A percentile compares a stretch with the other conserved stretches of the same genome.
These are phyloP conservation scores for Ostreobium quekettii DNA, from an alignment of 139 green algal genomes.

Conservation along the genomic window DNA sequence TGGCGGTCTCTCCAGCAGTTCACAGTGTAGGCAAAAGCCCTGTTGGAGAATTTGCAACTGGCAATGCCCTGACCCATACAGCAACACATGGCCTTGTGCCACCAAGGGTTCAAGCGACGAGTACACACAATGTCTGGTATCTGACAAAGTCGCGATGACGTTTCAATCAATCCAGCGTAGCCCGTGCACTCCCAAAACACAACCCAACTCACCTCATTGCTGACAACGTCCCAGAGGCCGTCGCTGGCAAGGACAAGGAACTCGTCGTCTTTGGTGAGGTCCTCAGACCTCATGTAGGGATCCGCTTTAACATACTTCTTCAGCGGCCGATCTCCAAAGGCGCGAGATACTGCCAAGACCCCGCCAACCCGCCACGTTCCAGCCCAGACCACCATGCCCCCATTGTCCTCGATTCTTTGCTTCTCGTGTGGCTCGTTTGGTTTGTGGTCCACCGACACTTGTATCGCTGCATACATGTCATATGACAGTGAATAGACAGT, in stretches of 20 bases:
- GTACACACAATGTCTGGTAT: too few species aligned
- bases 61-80: too few species aligned
- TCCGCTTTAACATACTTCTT: conserved; percentile 80
- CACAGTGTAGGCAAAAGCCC: too few species aligned
- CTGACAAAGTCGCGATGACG: too few species aligned
- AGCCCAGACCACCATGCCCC: conserved; percentile 84
- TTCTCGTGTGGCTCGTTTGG: conserved; percentile 84
- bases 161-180: too few species aligned
- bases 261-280: conserved; percentile 37
- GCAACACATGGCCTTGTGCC: too few species aligned
- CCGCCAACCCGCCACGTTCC: conserved; percentile 92
- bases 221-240: conserved; percentile 90
- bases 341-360: conserved; percentile 87
- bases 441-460: conserved; percentile 89
- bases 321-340: conserved; percentile 88
- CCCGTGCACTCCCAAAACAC: too few species aligned
- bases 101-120: too few species aligned
- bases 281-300: conserved; percentile 68
- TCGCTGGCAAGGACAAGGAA: conserved; percentile 83
- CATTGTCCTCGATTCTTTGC: conserved; percentile 78
- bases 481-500: not conserved
- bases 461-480: conserved; percentile 22
- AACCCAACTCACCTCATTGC: conserved; percentile 45
- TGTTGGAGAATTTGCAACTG: too few species aligned
- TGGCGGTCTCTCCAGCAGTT: too few species aligned